phyloP scores from a whole-genome alignment of 805 yeast species.

The Metschnikowia gelsemii region DNA sequence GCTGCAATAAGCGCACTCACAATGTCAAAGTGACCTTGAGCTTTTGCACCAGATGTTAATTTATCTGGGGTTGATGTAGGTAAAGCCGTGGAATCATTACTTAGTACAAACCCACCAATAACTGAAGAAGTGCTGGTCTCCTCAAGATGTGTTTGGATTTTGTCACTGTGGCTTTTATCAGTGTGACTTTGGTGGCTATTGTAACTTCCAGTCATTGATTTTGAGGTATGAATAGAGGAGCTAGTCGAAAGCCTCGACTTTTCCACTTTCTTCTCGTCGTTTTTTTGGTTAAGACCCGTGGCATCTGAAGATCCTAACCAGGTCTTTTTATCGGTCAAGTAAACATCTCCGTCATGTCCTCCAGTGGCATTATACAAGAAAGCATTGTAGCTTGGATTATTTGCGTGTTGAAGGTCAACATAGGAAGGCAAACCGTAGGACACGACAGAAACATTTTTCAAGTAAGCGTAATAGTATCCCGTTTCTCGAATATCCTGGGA shows the following conservation, averaged over 20 bases:
- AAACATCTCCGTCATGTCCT: constrained; percentile 39
- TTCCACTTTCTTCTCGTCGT: constrained; percentile 22
- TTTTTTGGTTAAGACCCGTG: constrained; percentile 62
- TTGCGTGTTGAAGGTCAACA: constrained; percentile 39
- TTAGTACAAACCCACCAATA: no score
- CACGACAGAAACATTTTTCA: constrained; percentile 58
- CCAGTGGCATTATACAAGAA: constrained; percentile 47
- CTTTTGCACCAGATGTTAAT: constrained; percentile 8
- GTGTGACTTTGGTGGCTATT: no score
- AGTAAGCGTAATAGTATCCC: constrained; percentile 77
- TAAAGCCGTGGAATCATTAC: no score
- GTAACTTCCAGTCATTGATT: constrained; percentile 12
- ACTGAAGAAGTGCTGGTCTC: no score
- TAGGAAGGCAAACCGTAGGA: constrained; percentile 73
- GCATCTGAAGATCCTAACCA: constrained; percentile 59
- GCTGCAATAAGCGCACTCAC: constrained; percentile 11
- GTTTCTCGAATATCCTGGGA: constrained; percentile 65
- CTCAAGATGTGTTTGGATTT: no score
- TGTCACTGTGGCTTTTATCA: constrained; percentile 20
- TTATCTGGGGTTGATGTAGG: constrained; percentile 9
- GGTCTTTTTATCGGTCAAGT: constrained; percentile 62
- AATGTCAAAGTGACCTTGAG: constrained; percentile 1
- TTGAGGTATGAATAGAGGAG: constrained; percentile 19
- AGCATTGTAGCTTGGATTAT: constrained; percentile 48
- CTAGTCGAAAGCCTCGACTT: constrained; percentile 18